Evolutionary conservation across 2,329 filamentous ascomycete genomes (phyloP), one percentile per base, ranked within the genome.

Genomic region (Ambrosiella cleistominuta): DNA sequence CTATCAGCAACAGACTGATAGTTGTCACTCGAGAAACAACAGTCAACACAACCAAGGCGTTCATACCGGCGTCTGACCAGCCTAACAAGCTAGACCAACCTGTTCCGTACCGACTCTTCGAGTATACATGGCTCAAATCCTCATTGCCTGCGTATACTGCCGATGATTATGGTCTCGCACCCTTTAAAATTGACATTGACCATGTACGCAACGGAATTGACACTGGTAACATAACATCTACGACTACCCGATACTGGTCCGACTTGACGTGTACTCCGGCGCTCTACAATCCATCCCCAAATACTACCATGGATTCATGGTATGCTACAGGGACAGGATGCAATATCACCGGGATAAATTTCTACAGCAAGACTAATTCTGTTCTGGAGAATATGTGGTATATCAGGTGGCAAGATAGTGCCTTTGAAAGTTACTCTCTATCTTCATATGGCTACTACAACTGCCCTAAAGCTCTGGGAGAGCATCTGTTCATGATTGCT

Each of bases 51-150:
- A 56, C 62, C 1, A 61, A 65, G 0, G 59, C 59, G 0, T 51
- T 70, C 0, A 39, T 64, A 0, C 63, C 68, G 0, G 5, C 65
- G 0, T 27, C 50, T 0, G 49, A 68, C 0, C 70, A 71, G 2
- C 55, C 60, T 0, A 5, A 54, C 0, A 6, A 62, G 0, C 36
- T 77, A 0, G 68, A 69, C 1, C 63, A 67, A 0, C 63, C 68
- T 0, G 69, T 77, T 9, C 62, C 74, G 0, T 72, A 77, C 7
- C 71, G 68, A 0, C 72, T 71, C 0, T 78, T 77, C 57, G 72
- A 70, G 0, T 70, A 76, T 0, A 67, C 68, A 0, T 75, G 73
- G 70, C 66, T 79, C 0, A 69, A 70, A 0, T 75, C 79, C 13
- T 64, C 65, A 0, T 63, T 71, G 0, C 75, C 75, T 0, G 39